These are phyloP conservation scores for Zarea fungicola DNA, from an alignment of 2,329 filamentous ascomycete genomes.

Conservation along the genomic window DNA sequence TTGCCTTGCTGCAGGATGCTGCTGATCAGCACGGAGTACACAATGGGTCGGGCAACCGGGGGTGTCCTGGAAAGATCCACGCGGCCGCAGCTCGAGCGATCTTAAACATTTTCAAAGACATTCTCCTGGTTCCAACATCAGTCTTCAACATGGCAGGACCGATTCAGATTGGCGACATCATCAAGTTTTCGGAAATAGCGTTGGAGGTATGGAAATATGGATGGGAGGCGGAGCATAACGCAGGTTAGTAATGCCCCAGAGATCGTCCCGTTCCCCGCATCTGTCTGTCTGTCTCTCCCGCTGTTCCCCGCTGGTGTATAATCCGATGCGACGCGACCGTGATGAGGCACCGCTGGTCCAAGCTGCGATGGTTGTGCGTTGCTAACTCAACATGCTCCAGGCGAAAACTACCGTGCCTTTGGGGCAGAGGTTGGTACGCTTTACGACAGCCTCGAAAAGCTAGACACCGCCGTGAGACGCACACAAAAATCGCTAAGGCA, in stretches of 20 bases:
- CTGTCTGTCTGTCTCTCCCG: too few relatives aligned
- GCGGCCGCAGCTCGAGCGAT: too few relatives aligned
- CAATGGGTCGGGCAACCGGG: too few relatives aligned
- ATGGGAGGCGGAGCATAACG: constrained; percentile 10
- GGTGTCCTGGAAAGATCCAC: too few relatives aligned
- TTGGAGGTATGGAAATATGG: constrained; percentile 7
- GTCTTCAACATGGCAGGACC: constrained; percentile 13
- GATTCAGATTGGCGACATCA: constrained; percentile 13
- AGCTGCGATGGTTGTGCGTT: too few relatives aligned
- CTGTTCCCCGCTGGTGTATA: background rate
- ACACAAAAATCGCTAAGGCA: background rate
- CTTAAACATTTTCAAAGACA: background rate
- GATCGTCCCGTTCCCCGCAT: too few relatives aligned
- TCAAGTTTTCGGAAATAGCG: constrained; percentile 10
- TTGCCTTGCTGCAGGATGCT: too few relatives aligned
- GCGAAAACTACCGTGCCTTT: constrained; percentile 11
- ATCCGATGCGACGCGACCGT: too few relatives aligned
- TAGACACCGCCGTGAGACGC: background rate
- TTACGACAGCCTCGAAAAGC: background rate
- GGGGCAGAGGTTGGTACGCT: constrained; percentile 8
- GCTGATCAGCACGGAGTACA: too few relatives aligned
- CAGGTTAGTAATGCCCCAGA: background rate
- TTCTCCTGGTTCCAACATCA: background rate
- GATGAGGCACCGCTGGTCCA: too few relatives aligned
- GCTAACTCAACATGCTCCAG: constrained; percentile 2